Evolutionary conservation across 2,329 filamentous ascomycete species (phyloP), one percentile per base, ranked within the genome.

Genomic region (Cercospora sesami): DNA sequence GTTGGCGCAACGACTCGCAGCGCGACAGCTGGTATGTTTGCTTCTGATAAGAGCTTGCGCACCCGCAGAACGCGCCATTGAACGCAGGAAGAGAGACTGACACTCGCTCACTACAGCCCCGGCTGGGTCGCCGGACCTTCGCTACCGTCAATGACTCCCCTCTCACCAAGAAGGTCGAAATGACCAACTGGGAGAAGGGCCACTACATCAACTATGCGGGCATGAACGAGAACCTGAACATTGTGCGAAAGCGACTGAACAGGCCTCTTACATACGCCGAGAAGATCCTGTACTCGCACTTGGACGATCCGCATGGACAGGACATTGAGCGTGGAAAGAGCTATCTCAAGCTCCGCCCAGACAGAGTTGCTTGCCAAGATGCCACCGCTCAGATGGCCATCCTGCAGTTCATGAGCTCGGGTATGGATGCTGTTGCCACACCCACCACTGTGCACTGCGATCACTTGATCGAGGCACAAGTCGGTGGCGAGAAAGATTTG

Each of bases 311-410:
- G 65, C 92, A 98, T 78, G 90, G 89, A 75, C 94, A 98, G 83
- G 94, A 98, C 61, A 96, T 99, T 77, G 89, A 97, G 89, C 93
- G 95, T 81, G 95, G 95, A 79, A 89, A 88, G 77, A 97, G 94
- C 69, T 98, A 99, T 84, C 89, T 99, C 75, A 97, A 94, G 86
- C 90, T 99, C 75, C 92, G 95, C 74, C 95, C 95, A 67, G 95
- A 99, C 81, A 92, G 95, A 82, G 95, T 99, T 78, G 95, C 95
- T 82, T 98, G 95, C 87, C 95, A 99, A 86, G 95, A 99, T 88
- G 95, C 95, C 80, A 98, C 95, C 69, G 95, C 95, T 72, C 95
- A 99, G 87, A 99, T 99, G 95, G 95, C 95, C 73, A 97, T 99
- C 75, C 87, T 99, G 68, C 95, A 99, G 86, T 99, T 99, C 88